Evolutionary conservation across 164 flowering plant genomes (phyloP), one percentile per base, ranked within the genome.

Genomic region (Pachysandra terminalis): DNA sequence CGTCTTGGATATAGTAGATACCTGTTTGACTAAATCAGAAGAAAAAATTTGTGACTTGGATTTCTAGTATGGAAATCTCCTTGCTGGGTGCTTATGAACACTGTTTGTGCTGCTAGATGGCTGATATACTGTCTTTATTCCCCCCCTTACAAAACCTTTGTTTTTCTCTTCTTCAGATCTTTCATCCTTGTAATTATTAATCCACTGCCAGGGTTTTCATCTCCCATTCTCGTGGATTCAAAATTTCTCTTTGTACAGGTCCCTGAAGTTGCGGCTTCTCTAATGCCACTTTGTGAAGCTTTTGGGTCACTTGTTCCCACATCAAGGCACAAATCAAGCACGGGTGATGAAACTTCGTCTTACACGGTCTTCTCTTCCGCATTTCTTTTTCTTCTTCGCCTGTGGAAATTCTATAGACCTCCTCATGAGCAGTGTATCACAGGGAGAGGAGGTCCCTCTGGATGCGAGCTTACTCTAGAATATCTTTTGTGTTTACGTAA

Each of bases 361-460:
- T 82, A 89, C 75, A 74, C 79, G 61, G 88, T 89, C 19, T 94
- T 91, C 71, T 91, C 98, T 22, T 74, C 80, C 74, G 98, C 98
- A 48, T 91, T 95, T 82, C 87, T 84, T 63, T 81, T 86, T 77
- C 91, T 94, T 63, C 83, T 94, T 57, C 88, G 90, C 21, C 71
- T 94, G 56, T 94, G 97, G 97, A 91, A 89, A 75, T 94, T 94
- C 75, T 84, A 91, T 75, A 83, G 81, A 56, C 93, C 94, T 6
- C 90, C 95, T 65, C 77, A 86, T 64, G 97, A 94, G 67, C 88
- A 81, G 62, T 71, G 79, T 66, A 56, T 81, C 1, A 65, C 64
- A 19, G 87, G 81, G 21, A 77, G 72, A 41, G 84, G 80, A 45
- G 73, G 81, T 49, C 67, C 81, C 58, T 72, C 80, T 52, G 88